Evolutionary conservation across 805 yeast species (phyloP).

Genomic region (Metschnikowia koreensis): DNA sequence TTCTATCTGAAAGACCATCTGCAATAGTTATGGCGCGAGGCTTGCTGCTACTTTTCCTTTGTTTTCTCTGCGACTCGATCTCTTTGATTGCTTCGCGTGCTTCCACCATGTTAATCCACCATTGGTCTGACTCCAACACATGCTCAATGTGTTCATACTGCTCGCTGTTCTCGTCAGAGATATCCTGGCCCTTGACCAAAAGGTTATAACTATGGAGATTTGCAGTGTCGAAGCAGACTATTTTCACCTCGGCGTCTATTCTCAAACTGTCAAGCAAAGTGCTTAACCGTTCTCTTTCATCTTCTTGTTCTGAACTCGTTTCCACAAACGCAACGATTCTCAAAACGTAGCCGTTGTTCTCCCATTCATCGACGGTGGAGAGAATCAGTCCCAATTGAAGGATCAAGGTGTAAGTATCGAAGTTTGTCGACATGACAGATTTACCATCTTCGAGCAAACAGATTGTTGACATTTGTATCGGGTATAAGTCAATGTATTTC

Average conservation of each 20-base stretch:
- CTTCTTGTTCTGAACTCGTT: slow-evolving; percentile 60
- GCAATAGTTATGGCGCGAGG: slow-evolving; percentile 11
- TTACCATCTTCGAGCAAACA: slow-evolving; percentile 65
- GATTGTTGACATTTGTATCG: slow-evolving; percentile 93
- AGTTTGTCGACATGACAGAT: slow-evolving; percentile 78
- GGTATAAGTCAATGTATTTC: slow-evolving; percentile 82
- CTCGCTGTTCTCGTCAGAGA: slow-evolving; percentile 9
- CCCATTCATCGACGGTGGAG: slow-evolving; percentile 93
- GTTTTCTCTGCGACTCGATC: slow-evolving; percentile 31
- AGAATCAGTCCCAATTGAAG: slow-evolving; percentile 91
- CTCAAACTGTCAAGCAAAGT: slow-evolving; percentile 72
- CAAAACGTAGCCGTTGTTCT: slow-evolving; percentile 58
- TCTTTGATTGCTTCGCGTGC: slow-evolving; percentile 48
- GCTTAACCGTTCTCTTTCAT: slow-evolving; percentile 62
- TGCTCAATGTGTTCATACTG: slow-evolving; percentile 44
- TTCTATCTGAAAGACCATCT: slow-evolving; percentile 18
- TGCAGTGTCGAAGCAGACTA: slow-evolving; percentile 63
- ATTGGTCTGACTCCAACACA: slow-evolving; percentile 59
- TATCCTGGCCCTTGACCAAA: slow-evolving; percentile 61
- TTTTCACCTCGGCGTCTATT: slow-evolving; percentile 78
- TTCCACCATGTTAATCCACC: slow-evolving; percentile 77
- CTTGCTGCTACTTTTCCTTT: slow-evolving; percentile 4
- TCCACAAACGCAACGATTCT: slow-evolving; percentile 93
- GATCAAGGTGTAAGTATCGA: slow-evolving; percentile 93
- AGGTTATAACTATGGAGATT: slow-evolving; percentile 63